phyloP scores from a whole-genome alignment of 2,329 filamentous ascomycete genomes.

The Plectosphaerella plurivora region DNA sequence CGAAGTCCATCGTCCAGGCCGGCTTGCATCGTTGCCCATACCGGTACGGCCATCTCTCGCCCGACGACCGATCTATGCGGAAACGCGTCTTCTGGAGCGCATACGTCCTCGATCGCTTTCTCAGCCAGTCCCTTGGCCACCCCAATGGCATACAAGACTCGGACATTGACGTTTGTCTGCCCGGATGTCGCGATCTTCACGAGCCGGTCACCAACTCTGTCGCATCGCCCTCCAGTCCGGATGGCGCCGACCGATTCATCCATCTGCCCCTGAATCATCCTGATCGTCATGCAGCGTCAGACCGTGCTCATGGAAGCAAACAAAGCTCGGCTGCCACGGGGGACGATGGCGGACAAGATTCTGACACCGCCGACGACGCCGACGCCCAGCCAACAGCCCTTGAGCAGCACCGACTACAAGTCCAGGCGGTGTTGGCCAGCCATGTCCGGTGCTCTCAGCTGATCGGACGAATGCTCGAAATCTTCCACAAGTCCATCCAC shows the following conservation, averaged over 20 bases:
- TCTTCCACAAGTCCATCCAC: constrained; percentile 9
- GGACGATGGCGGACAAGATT: not conserved
- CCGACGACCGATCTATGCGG: constrained; percentile 23
- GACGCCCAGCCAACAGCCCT: not conserved
- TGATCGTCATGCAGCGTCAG: not conserved
- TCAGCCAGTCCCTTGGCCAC: constrained; percentile 29
- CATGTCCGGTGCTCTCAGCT: constrained; percentile 6
- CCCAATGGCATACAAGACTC: constrained; percentile 28
- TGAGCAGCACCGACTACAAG: constrained; percentile 1
- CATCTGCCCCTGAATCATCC: constrained; percentile 9
- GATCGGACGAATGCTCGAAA: constrained; percentile 4
- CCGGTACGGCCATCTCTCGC: constrained; percentile 39
- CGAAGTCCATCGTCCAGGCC: constrained; percentile 41
- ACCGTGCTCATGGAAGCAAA: not conserved
- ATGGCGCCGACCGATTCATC: constrained; percentile 1
- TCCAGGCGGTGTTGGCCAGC: constrained; percentile 4
- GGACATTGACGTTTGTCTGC: constrained; percentile 31
- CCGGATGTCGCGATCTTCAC: constrained; percentile 20
- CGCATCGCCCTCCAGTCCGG: not conserved
- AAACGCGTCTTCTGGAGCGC: constrained; percentile 35
- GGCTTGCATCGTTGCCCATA: constrained; percentile 48
- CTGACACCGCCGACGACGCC: not conserved
- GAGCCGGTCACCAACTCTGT: constrained; percentile 8
- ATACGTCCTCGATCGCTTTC: constrained; percentile 30
- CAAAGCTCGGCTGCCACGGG: not conserved